A percentile compares a stretch with the other conserved stretches of the same genome.
Conservation (phyloP, 345 rosid genomes). For the Alliaria petiolata region DNA sequence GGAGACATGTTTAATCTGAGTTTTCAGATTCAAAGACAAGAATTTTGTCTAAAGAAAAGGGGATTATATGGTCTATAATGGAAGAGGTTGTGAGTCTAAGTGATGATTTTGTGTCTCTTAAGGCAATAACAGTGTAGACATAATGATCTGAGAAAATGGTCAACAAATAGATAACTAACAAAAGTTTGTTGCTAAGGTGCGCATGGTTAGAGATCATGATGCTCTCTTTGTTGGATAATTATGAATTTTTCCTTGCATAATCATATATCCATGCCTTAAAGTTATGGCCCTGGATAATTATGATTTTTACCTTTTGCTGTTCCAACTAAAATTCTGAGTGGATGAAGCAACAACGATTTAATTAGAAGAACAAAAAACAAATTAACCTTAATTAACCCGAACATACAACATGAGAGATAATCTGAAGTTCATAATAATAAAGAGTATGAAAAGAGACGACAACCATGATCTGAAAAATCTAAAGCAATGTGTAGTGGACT, state of each 20-base stretch:
- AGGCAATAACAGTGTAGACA: constrained; percentile 16
- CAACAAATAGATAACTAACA: neutral
- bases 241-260: constrained; percentile 16
- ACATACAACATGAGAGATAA: neutral
- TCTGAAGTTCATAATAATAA: no score
- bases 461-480: neutral
- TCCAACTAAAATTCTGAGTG: constrained; percentile 30
- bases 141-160: constrained; percentile 22
- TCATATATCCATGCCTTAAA: constrained; percentile 21
- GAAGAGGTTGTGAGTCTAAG: constrained; percentile 19
- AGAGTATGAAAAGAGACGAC: neutral
- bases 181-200: constrained; percentile 13
- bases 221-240: constrained; percentile 23
- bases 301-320: constrained; percentile 12
- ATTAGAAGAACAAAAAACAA: neutral
- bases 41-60: neutral
- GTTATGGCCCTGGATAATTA: constrained; percentile 13
- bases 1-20: constrained; percentile 31
- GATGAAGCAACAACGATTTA: constrained; percentile 15
- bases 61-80: constrained; percentile 14
- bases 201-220: constrained; percentile 34
- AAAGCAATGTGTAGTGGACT: neutral
- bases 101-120: constrained; percentile 18
- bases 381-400: neutral
- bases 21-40: neutral